Base-by-base conservation (phyloP, 73 alveolate species). In the Uronychia binucleata region DNA sequence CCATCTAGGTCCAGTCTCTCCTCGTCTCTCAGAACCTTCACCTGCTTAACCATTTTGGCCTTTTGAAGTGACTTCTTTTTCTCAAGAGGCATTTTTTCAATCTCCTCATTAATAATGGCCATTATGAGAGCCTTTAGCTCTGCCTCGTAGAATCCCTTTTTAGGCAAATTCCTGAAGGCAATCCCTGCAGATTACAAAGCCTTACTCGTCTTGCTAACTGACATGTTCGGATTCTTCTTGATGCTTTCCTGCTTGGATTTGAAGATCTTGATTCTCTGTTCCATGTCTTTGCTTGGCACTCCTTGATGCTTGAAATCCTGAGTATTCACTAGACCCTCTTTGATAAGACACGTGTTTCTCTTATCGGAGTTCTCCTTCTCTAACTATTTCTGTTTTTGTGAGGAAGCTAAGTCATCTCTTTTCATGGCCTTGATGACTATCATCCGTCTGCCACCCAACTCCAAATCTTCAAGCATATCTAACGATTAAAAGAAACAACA, bases 241-340 rank as follows among this genome's bases (percentile, higher is more conserved):
- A 82, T 1, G 14, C 31, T 30, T 32, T 58, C 81, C 30, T 82
- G 31, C 74, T 74, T 74, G 28, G 60, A 34, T 34, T 82, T 60
- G 59, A 82, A 30, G n/a, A 89, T 80, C 0, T 82, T 29, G 33
- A 75, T 31, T 67, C 95, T 83, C 33, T 74, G 30, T 34, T 89
- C 77, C 85, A 89, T 89, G 30, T 78, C 82, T 59, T 76, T 67
- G 59, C 58, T 88, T 28, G 90, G 60, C 28, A 84, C 86, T 30
- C 85, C 92, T 30, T 57, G 82, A 57, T 77, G 32, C 0, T 29
- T 32, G 31, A 83, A 89, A 28, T 88, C 86, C 31, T 85, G 74
- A 28, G 85, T 79, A 76, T 79, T 79, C 0, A 89, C 89, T 1
- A 89, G 88, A 30, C 95, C 95, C 31, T 75, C 92, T 32, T 85